Percentiles rank a stretch among this genome's conserved stretches.
Conservation (phyloP, 1,139 yeast species). For the Hansenula sp. region DNA sequence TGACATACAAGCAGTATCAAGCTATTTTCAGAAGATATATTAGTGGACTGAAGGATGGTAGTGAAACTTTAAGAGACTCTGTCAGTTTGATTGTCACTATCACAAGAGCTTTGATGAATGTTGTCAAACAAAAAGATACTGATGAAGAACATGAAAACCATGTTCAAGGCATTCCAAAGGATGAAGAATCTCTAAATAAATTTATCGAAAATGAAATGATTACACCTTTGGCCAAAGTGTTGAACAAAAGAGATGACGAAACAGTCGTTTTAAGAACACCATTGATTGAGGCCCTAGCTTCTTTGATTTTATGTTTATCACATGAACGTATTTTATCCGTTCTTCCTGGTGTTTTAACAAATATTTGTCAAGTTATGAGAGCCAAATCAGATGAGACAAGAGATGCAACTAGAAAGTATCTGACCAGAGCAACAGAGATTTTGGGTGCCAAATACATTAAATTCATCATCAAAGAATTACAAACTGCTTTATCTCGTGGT, state of each 20-base stretch:
- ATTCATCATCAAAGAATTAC: constrained; percentile 75
- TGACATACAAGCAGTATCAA: constrained; percentile 79
- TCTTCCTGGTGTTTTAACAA: constrained; percentile 80
- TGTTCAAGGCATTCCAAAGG: constrained; percentile 31
- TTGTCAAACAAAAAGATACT: constrained; percentile 21
- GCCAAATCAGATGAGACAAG: constrained; percentile 86
- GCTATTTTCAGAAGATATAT: constrained; percentile 74
- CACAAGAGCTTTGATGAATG: constrained; percentile 47
- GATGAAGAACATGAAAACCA: constrained; percentile 8
- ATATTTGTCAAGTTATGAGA: constrained; percentile 82
- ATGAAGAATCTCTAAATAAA: constrained; percentile 42
- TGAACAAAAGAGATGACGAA: constrained; percentile 69
- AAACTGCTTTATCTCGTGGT: constrained; percentile 78
- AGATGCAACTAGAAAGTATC: constrained; percentile 77
- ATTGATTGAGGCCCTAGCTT: constrained; percentile 77
- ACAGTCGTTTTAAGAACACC: constrained; percentile 75
- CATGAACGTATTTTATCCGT: constrained; percentile 50
- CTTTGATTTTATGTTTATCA: constrained; percentile 61
- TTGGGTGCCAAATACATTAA: constrained; percentile 74
- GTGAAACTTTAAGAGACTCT: constrained; percentile 52
- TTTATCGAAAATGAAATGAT: constrained; percentile 57
- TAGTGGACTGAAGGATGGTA: constrained; percentile 46
- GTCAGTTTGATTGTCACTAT: constrained; percentile 64
- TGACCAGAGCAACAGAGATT: constrained; percentile 58
- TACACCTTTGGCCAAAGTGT: constrained; percentile 56